Base-by-base conservation (phyloP, 352 stramenopile genomes). In the Pythium angustatum region DNA sequence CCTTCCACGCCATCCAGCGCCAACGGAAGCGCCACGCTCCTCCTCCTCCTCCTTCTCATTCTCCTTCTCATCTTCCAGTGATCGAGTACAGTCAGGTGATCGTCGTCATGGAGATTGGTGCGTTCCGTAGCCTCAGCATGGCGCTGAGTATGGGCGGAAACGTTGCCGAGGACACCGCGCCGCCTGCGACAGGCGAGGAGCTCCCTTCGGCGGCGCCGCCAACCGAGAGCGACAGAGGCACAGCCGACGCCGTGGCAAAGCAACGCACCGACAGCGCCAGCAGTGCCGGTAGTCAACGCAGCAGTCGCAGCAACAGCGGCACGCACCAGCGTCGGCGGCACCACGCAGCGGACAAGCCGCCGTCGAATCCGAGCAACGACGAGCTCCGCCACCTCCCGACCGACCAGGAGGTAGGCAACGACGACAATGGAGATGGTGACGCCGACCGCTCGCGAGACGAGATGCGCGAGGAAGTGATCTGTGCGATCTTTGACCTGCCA, bases 401-500 rank as follows among this genome's bases (percentile, higher is more conserved):
- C 22, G 75, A 81, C 50, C 71, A 69, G 14, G 74, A 87, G 28
- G 84, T 87, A 22, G 60, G 83, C 55, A 76, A 80, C 27, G 70
- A 77, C 21, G 62, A 62, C 2, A 66, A 60, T 5, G 53, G 58
- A 6, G 56, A 65, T 8, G 75, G 69, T 4, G 69, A 74, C 21
- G 48, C 66, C 21, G 75, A 75, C 26, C 57, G 66, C 27, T 63
- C 64, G 53, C 75, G 80, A 51, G 78, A 93, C 50, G 58, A 81
- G 8, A 63, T 91, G 63, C 79, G 86, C 21, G 78, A 92, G 61
- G 83, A 93, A 68, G 84, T 95, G 59, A 91, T 95, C 66, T 91
- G 86, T 72, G 89, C 83, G 78, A 93, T 95, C 69, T 93, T 93
- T 63, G 81, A 91, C 62, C 63, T 95, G 45, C 86, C 84, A 14